Evolutionary conservation across 2,329 filamentous ascomycete species (phyloP).

Genomic region (Arthrobotrys iridis): DNA sequence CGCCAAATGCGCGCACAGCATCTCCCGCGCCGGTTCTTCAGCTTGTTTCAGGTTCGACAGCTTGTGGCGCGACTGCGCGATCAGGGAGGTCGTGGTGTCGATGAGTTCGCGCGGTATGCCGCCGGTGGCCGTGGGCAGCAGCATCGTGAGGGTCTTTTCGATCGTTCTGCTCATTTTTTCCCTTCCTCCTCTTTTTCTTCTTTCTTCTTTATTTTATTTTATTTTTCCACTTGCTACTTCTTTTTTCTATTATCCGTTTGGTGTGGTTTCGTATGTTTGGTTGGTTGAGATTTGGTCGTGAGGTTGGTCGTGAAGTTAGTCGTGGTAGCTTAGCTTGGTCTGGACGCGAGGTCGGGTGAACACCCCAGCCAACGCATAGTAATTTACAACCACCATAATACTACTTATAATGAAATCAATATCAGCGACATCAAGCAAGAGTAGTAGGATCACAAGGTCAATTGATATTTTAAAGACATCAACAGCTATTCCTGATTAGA

Average conservation of each 20-base stretch:
- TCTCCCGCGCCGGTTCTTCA: slow-evolving; percentile 85
- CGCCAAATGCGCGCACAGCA: slow-evolving; percentile 87
- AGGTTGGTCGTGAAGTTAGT: no score
- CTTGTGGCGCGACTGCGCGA: slow-evolving; percentile 86
- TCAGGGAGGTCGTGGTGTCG: slow-evolving; percentile 97
- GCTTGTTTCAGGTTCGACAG: slow-evolving; percentile 82
- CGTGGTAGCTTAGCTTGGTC: no score
- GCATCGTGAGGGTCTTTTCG: slow-evolving; percentile 74
- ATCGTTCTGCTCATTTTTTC: slow-evolving; percentile 56
- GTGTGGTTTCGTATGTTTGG: no score
- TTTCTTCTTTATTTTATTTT: slow-evolving; percentile 5
- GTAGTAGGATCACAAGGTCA: no score
- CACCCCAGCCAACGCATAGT: no score
- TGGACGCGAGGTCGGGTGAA: no score
- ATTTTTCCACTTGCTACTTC: neutral
- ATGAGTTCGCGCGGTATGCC: slow-evolving; percentile 92
- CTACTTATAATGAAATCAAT: no score
- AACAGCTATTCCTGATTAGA: neutral
- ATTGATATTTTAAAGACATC: neutral
- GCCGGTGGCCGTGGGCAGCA: slow-evolving; percentile 92
- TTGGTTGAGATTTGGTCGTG: no score
- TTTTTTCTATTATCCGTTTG: neutral
- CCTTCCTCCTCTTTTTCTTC: neutral
- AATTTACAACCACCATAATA: no score
- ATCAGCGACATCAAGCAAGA: neutral